These are phyloP conservation scores for Cicer cuneatum DNA, from an alignment of 306 rosid species.

Conservation along the genomic window DNA sequence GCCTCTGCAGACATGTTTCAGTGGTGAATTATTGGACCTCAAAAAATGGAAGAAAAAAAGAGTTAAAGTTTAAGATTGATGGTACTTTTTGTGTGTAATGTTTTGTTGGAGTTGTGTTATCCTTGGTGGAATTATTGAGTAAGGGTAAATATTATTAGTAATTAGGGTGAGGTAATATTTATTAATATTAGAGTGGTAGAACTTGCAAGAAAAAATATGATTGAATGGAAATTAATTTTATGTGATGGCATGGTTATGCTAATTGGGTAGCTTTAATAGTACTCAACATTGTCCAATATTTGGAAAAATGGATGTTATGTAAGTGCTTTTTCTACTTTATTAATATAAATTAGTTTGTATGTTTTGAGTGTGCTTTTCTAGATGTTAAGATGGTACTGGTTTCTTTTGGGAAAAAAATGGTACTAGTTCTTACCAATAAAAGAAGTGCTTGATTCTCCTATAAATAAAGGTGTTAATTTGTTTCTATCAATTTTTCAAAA, in stretches of 20 bases:
- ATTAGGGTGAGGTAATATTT: slow-evolving; percentile 35
- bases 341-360: neutral
- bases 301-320: slow-evolving; percentile 42
- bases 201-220: neutral
- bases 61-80: neutral
- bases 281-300: slow-evolving; percentile 36
- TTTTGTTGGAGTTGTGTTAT: slow-evolving; percentile 35
- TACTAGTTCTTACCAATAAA: slow-evolving; percentile 12
- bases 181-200: neutral
- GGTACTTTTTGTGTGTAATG: neutral
- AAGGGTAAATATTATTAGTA: neutral
- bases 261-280: slow-evolving; percentile 24
- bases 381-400: slow-evolving; percentile 28
- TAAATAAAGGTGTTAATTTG: slow-evolving; percentile 2
- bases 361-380: slow-evolving; percentile 41
- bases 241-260: neutral
- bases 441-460: neutral
- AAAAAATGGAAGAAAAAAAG: neutral
- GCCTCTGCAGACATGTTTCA: slow-evolving; percentile 68
- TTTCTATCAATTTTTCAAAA: neutral
- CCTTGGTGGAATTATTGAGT: slow-evolving; percentile 38
- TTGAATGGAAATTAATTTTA: neutral
- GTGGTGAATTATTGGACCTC: slow-evolving; percentile 49
- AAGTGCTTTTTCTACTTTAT: slow-evolving; percentile 20
- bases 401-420: slow-evolving; percentile 1